Evolutionary conservation across 2,329 filamentous ascomycete species (phyloP).

Genomic region (Thielaviopsis punctulata): DNA sequence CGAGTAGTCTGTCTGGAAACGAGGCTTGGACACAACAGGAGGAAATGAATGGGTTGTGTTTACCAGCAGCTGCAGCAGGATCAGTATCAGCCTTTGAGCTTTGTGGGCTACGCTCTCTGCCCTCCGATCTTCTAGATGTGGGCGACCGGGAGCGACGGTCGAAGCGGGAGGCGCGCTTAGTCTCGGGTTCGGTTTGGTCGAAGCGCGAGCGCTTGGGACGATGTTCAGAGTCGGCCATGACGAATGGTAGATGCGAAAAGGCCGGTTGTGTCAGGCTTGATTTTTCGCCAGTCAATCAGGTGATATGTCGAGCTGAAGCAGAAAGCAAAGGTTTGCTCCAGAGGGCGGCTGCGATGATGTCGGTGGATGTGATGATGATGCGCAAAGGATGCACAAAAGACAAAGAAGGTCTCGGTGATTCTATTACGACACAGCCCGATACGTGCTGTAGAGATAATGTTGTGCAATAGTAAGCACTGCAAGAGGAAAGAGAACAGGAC

Average conservation of each 20-base stretch:
- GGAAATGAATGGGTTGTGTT: neutral
- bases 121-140: slow-evolving; percentile 46
- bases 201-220: slow-evolving; percentile 79
- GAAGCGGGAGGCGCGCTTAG: slow-evolving; percentile 62
- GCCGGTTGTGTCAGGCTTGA: neutral
- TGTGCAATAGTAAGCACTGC: neutral
- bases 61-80: slow-evolving; percentile 65
- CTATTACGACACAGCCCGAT: neutral
- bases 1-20: neutral
- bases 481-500: neutral
- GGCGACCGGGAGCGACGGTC: slow-evolving; percentile 85
- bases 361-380: neutral
- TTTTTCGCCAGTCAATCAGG: neutral
- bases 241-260: neutral
- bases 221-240: slow-evolving; percentile 60
- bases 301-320: neutral
- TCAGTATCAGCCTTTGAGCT: slow-evolving; percentile 27
- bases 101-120: slow-evolving; percentile 60
- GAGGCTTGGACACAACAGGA: neutral
- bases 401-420: neutral
- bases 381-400: neutral
- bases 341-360: neutral
- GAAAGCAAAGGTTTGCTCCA: neutral
- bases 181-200: slow-evolving; percentile 75
- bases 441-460: neutral